Percentiles rank a stretch among this genome's conserved stretches.
Evolutionary conservation across 169 alveolate genomes (phyloP).

Genomic region (Eimeria maxima): DNA sequence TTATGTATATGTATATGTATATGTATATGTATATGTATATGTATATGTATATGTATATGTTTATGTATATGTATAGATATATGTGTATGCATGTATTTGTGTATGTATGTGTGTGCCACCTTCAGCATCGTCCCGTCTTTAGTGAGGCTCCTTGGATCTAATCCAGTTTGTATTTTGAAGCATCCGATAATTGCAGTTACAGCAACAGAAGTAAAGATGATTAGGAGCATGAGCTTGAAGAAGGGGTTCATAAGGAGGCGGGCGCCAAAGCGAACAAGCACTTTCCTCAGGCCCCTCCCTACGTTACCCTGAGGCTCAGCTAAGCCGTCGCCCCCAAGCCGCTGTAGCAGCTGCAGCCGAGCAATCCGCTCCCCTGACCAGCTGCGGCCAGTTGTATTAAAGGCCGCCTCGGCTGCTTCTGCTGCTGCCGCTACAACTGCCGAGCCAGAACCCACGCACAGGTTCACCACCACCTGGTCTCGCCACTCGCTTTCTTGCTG

Average conservation of each 20-base stretch:
- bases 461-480: slow-evolving; percentile 71
- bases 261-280: slow-evolving; percentile 76
- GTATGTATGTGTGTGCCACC: not conserved
- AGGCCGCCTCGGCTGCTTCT: slow-evolving; percentile 70
- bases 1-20: no score
- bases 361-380: slow-evolving; percentile 74
- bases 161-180: slow-evolving; percentile 50
- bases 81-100: not conserved
- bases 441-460: slow-evolving; percentile 65
- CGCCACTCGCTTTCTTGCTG: slow-evolving; percentile 54
- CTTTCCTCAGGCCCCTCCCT: slow-evolving; percentile 70
- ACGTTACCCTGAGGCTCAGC: slow-evolving; percentile 82
- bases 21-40: no score
- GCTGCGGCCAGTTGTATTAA: slow-evolving; percentile 60
- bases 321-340: slow-evolving; percentile 66
- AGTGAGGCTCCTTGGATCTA: slow-evolving; percentile 78
- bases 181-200: slow-evolving; percentile 61
- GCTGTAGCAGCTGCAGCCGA: slow-evolving; percentile 73
- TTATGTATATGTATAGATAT: not conserved
- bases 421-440: slow-evolving; percentile 75
- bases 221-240: slow-evolving; percentile 68
- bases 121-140: slow-evolving; percentile 77
- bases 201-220: slow-evolving; percentile 54
- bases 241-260: slow-evolving; percentile 76
- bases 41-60: no score